Evolutionary conservation across 768 basidiomycete genomes (phyloP), one percentile per base, ranked within the genome.

Genomic region (Cytidiella melzeri): DNA sequence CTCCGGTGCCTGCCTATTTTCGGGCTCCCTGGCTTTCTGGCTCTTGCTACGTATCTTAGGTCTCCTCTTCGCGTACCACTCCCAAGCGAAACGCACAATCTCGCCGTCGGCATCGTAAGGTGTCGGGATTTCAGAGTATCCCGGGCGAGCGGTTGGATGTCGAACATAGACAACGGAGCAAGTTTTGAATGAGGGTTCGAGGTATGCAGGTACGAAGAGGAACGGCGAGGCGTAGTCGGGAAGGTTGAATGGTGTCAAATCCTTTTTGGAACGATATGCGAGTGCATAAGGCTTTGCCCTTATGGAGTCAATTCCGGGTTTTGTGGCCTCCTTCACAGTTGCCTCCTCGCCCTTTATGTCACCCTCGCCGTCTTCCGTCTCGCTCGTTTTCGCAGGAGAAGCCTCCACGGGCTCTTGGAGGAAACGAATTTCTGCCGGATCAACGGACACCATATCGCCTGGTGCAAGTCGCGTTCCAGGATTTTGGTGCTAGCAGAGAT

Each of bases 101-200:
- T 94, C 89, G 15, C 96, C 96, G 60, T 96, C 94, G 0, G 96
- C 93, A 54, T 94, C 92, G 66, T 87, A 98, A 2, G 96, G 96
- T 3, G 89, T 90, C 5, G 95, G 92, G 30, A 99, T 87, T 67
- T 99, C 96, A 13, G 87, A 90, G 69, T 95, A 93, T 5, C 89
- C 89, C 0, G 93, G 91, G n/a, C 92, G 81, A 0, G 95, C 96
- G 0, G 94, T 96, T 6, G 96, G 96, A 60, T 98, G 92, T 30
- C 96, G 88, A 26, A 98, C 80, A 64, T 95, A 98, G 45, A 97
- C 73, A 12, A 84, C 85, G 1, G 93, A 91, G 66, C 95, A 97
- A 9, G 92, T 92, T 41, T 77, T 61, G 73, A 88, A 97, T 49
- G 84, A 87, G 11, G 83, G 79, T 57, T 94, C 89, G 45, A 92